Base-by-base conservation (phyloP, 176 grass and related monocot species). In the Triticum timopheevii region DNA sequence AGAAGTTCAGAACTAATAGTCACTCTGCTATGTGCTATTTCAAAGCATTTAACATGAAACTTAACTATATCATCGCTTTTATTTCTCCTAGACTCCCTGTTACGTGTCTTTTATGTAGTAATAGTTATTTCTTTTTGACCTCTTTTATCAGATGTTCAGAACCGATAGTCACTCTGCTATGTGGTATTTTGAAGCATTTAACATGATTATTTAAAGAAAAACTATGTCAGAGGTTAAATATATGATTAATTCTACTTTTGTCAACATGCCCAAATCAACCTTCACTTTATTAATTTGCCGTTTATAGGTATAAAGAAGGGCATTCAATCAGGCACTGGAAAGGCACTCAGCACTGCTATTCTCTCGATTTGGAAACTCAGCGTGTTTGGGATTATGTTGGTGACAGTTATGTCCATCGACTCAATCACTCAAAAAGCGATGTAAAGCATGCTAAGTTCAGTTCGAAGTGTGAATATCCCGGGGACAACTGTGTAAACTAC, bases 331-430 rank as follows among this genome's bases (percentile, higher is more conserved):
- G 87, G 56, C 97, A 98, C 40, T 98, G 94, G 94, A 98, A 98
- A 86, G 84, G 91, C 71, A 96, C 92, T 64, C 92, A 96, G n/a
- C 97, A 98, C 77, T 96, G 90, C 71, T 98, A 98, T 88, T 98
- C 94, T 5, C 87, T 98, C 5, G 93, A 98, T 79, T 82, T 96
- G 73, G 97, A 98, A 91, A 93, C 97, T 23, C 97, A 93, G 44
- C 86, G 90, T 79, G 89, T 98, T 78, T 98, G 97, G 94, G 97
- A 98, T 77, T 98, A 98, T 90, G 93, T 98, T 42, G 93, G 94
- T 68, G 97, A 98, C 84, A 96, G 80, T 73, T 98, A 96, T 68
- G 97, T 98, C 19, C 97, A 98, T 89, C 78, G 94, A 35, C 80
- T 98, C 24, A 98, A 98, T 90, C 94, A 98, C 49, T 98, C 97